These are phyloP conservation scores for Anisodus acutangulus DNA, from an alignment of 257 asterid genomes.

Conservation along the genomic window DNA sequence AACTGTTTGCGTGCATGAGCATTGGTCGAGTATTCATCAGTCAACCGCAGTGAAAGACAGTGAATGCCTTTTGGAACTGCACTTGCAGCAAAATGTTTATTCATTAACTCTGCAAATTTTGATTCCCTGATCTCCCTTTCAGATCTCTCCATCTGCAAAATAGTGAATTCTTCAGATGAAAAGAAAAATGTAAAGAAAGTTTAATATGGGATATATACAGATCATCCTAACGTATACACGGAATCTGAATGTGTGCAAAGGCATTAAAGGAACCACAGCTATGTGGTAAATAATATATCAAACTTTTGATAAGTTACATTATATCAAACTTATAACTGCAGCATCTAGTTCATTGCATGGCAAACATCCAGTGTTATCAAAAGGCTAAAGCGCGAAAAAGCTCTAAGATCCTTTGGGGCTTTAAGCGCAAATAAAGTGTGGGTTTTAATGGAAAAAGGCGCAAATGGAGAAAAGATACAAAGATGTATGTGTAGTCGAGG, in stretches of 20 bases:
- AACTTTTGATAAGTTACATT: not conserved
- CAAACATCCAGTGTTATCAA: not conserved
- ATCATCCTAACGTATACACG: not conserved
- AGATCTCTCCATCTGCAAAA: conserved; percentile 46
- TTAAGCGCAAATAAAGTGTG: no score
- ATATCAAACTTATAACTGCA: conserved; percentile 5
- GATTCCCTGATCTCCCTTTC: conserved; percentile 68
- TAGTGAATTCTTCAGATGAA: conserved; percentile 1
- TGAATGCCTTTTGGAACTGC: conserved; percentile 90
- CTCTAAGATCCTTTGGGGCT: no score
- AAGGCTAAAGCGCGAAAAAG: no score
- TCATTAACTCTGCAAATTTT: conserved; percentile 68
- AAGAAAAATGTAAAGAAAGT: not conserved
- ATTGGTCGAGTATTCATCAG: conserved; percentile 94
- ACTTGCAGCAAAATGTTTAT: conserved; percentile 83
- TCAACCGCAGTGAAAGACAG: conserved; percentile 83
- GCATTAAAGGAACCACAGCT: conserved; percentile 16
- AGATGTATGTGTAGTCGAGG: no score
- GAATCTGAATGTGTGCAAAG: conserved; percentile 10
- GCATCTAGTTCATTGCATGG: not conserved
- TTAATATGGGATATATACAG: conserved; percentile 5
- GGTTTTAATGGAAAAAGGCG: no score
- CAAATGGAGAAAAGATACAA: no score
- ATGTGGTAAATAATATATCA: conserved; percentile 9
- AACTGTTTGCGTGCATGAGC: conserved; percentile 94